A percentile compares a stretch with the other conserved stretches of the same genome.
phyloP scores from a whole-genome alignment of 345 rosid genomes.

The Gossypium stocksii region DNA sequence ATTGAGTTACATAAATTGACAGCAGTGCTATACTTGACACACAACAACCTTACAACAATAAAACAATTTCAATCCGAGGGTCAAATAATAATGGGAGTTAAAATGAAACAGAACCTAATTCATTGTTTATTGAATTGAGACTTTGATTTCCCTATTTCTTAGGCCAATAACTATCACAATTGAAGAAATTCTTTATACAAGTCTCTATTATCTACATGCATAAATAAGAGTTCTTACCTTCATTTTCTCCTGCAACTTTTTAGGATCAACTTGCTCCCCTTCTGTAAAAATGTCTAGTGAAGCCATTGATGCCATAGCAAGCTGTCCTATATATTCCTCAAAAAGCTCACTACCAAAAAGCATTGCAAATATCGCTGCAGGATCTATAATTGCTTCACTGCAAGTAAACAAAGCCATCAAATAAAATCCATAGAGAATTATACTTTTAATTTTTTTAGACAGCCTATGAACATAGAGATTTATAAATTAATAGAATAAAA shows the following conservation, averaged over 20 bases:
- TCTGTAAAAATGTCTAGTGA: slow-evolving; percentile 82
- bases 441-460: slow-evolving; percentile 8
- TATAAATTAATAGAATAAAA: slow-evolving; percentile 17
- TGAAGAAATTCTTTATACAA: slow-evolving; percentile 3
- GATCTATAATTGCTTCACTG: slow-evolving; percentile 90
- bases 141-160: not conserved
- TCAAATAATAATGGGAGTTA: not conserved
- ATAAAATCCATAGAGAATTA: slow-evolving; percentile 11
- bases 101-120: not conserved
- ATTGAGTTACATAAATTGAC: no score
- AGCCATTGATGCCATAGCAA: slow-evolving; percentile 99
- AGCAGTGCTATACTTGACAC: no score
- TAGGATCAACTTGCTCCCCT: slow-evolving; percentile 80
- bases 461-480: slow-evolving; percentile 17
- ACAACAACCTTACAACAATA: no score
- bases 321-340: slow-evolving; percentile 91
- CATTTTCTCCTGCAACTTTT: slow-evolving; percentile 89
- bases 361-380: slow-evolving; percentile 96
- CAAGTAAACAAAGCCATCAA: slow-evolving; percentile 22
- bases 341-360: slow-evolving; percentile 99
- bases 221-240: slow-evolving; percentile 37
- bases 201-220: not conserved
- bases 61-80: not conserved
- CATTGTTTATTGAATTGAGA: not conserved
- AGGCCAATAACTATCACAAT: not conserved